These are phyloP conservation scores for Mycena albidolilacea DNA, from an alignment of 768 basidiomycete genomes.

Conservation along the genomic window DNA sequence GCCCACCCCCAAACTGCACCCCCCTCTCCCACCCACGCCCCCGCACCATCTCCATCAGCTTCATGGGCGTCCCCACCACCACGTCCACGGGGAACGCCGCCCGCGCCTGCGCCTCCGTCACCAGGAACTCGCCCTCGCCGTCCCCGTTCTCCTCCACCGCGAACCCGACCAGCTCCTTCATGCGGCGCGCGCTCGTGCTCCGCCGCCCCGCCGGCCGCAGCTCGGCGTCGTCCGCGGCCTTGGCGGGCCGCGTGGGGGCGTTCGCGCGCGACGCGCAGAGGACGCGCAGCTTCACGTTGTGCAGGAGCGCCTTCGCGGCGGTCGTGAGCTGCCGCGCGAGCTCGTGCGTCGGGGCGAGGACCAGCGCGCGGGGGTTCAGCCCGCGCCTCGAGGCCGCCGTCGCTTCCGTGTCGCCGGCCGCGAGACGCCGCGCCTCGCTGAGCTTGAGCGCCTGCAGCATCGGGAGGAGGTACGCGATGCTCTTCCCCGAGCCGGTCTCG, in stretches of 20 bases:
- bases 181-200: conserved; percentile 47
- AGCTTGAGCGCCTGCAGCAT: conserved; percentile 84
- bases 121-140: conserved; percentile 47
- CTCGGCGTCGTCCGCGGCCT: conserved; percentile 41
- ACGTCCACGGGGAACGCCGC: conserved; percentile 61
- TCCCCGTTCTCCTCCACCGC: conserved; percentile 40
- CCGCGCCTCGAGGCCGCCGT: conserved; percentile 41
- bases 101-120: conserved; percentile 31
- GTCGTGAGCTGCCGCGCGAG: conserved; percentile 84
- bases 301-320: conserved; percentile 82
- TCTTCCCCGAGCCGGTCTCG: conserved; percentile 95
- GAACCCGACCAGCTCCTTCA: conserved; percentile 30
- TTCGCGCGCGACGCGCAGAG: conserved; percentile 79
- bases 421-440: conserved; percentile 28
- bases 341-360: conserved; percentile 93
- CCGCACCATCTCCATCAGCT: conserved; percentile 72
- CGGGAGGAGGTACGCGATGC: conserved; percentile 90
- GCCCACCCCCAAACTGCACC: conserved; percentile 58
- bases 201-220: conserved; percentile 64
- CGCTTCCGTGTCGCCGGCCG: conserved; percentile 30
- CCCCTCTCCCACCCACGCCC: conserved; percentile 68
- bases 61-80: conserved; percentile 78
- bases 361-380: conserved; percentile 80
- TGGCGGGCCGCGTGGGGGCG: conserved; percentile 47
- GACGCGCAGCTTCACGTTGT: conserved; percentile 83